phyloP scores from a whole-genome alignment of 1,284 basidiomycete species.

The Anthracocystis panici-leucophaei region DNA sequence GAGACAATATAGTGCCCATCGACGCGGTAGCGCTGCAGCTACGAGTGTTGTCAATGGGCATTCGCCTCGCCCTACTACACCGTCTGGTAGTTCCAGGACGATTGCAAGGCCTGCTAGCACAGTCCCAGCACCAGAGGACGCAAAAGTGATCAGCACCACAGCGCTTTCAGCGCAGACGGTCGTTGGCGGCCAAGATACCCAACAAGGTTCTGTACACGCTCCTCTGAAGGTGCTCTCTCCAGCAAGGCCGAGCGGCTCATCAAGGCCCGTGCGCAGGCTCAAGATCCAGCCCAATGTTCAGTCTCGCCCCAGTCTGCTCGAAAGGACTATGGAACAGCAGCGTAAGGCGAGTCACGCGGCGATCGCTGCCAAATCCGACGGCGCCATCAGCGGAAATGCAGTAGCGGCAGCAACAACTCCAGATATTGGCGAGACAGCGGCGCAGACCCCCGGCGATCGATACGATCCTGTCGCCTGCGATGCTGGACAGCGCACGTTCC shows the following conservation, averaged over 20 bases:
- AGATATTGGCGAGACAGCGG: not conserved
- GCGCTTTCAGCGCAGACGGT: not conserved
- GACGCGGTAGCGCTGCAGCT: not conserved
- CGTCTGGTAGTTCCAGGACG: not conserved
- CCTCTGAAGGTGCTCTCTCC: constrained; percentile 5
- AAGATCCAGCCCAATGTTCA: constrained; percentile 39
- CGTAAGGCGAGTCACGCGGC: constrained; percentile 13
- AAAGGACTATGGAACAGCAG: constrained; percentile 34
- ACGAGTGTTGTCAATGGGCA: not conserved
- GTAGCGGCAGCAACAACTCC: constrained; percentile 2
- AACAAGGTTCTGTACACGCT: constrained; percentile 1
- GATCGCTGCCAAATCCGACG: constrained; percentile 12
- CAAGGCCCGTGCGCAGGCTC: constrained; percentile 23
- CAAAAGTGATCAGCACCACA: not conserved
- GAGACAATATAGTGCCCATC: constrained; percentile 10
- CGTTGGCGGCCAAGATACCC: constrained; percentile 20
- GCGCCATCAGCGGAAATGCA: not conserved
- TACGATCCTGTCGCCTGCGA: constrained; percentile 25
- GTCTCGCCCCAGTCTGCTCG: constrained; percentile 30
- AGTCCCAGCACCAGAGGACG: not conserved
- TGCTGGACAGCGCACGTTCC: constrained; percentile 26
- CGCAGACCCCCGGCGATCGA: constrained; percentile 7
- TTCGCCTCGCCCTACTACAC: not conserved
- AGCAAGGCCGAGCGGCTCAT: not conserved
- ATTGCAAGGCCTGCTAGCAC: not conserved